Percentiles rank a stretch among this genome's conserved stretches.
These are phyloP conservation scores for Ophiobolus disseminans DNA, from an alignment of 2,329 filamentous ascomycete species.

Conservation along the genomic window DNA sequence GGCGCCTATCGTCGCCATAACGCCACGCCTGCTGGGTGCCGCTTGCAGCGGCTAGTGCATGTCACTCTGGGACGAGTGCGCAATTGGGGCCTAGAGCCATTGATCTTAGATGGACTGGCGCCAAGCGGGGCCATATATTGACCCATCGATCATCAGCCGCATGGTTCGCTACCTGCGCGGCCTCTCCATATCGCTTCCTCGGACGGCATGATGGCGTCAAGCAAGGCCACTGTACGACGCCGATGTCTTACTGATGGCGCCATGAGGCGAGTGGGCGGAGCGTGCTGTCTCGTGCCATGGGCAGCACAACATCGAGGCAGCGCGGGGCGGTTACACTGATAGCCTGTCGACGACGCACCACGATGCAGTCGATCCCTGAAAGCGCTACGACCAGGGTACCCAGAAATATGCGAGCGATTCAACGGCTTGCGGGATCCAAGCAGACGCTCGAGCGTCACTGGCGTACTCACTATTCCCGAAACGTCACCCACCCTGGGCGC, in stretches of 20 bases:
- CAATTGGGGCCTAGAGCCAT: slow-evolving; percentile 46
- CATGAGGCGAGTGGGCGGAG: slow-evolving; percentile 25
- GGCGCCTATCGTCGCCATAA: slow-evolving; percentile 43
- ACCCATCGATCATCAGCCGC: slow-evolving; percentile 50
- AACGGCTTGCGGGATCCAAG: slow-evolving; percentile 51
- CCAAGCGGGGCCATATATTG: slow-evolving; percentile 49
- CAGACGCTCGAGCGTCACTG: slow-evolving; percentile 37
- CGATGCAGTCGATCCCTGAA: slow-evolving; percentile 48
- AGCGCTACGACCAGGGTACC: slow-evolving; percentile 38
- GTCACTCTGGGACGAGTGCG: slow-evolving; percentile 36
- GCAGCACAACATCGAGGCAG: slow-evolving; percentile 26
- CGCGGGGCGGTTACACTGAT: slow-evolving; percentile 36
- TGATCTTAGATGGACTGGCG: slow-evolving; percentile 49
- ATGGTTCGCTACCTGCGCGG: slow-evolving; percentile 35
- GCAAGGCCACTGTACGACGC: slow-evolving; percentile 16
- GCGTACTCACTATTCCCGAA: slow-evolving; percentile 42
- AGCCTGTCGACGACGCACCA: slow-evolving; percentile 20
- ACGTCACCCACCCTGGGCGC: slow-evolving; percentile 35
- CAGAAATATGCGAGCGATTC: slow-evolving; percentile 45
- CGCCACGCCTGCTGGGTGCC: slow-evolving; percentile 41
- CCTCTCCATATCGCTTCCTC: slow-evolving; percentile 16
- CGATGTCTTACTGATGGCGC: slow-evolving; percentile 22
- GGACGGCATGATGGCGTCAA: slow-evolving; percentile 30
- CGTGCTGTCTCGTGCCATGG: slow-evolving; percentile 35
- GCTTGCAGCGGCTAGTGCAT: slow-evolving; percentile 50